These are phyloP conservation scores for Gossypium rotundifolium DNA, from an alignment of 345 rosid species.

Conservation along the genomic window DNA sequence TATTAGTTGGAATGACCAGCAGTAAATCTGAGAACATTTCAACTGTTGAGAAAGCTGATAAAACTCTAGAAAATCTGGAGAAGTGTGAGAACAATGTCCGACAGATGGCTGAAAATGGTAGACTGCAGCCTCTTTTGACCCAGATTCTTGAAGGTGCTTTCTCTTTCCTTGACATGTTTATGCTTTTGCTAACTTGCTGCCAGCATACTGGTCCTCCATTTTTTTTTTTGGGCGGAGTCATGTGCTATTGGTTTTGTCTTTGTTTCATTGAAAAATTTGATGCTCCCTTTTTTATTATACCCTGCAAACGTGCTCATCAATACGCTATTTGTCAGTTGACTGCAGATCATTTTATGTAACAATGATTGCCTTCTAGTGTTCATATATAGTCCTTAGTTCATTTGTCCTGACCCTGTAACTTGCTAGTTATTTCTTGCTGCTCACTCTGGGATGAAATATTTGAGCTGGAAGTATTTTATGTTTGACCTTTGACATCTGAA, in stretches of 20 bases:
- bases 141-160: slow-evolving; percentile 77
- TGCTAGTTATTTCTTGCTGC: slow-evolving; percentile 1
- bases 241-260: background rate
- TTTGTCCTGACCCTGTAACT: background rate
- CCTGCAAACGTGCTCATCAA: background rate
- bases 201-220: slow-evolving; percentile 4
- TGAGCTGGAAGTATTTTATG: background rate
- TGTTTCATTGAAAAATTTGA: too few species aligned
- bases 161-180: slow-evolving; percentile 1
- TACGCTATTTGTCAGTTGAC: background rate
- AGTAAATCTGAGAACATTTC: slow-evolving; percentile 78
- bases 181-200: slow-evolving; percentile 12
- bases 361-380: background rate
- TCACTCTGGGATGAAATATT: background rate
- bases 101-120: slow-evolving; percentile 87
- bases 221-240: background rate
- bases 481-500: background rate
- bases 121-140: slow-evolving; percentile 75
- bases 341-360: background rate
- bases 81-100: slow-evolving; percentile 71
- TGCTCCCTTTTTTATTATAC: background rate
- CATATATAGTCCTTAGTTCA: background rate
- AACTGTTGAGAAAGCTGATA: slow-evolving; percentile 84
- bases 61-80: slow-evolving; percentile 72
- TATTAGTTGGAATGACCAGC: slow-evolving; percentile 84